phyloP scores from a whole-genome alignment of 345 rosid species.

The Balakata baccata region DNA sequence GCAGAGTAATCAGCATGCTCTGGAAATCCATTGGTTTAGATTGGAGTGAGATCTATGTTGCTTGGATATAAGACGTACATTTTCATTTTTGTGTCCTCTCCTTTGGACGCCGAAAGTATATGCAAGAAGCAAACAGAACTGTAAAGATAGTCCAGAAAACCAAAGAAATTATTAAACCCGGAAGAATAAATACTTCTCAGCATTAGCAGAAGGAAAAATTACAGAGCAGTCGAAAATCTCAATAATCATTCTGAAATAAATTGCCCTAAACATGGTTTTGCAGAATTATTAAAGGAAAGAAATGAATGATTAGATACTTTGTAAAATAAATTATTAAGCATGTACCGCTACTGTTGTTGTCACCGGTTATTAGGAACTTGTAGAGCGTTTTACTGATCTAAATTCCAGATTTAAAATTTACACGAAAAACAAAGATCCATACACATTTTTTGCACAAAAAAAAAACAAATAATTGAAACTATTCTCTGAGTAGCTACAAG shows the following conservation, averaged over 20 bases:
- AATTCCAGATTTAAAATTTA: neutral
- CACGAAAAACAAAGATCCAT: too few relatives aligned
- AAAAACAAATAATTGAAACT: too few relatives aligned
- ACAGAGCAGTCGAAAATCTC: constrained; percentile 46
- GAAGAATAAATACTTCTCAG: constrained; percentile 41
- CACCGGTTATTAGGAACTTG: neutral
- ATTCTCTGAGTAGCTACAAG: too few relatives aligned
- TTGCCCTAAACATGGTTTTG: constrained; percentile 20
- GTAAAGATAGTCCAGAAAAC: constrained; percentile 5
- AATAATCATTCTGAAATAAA: constrained; percentile 30
- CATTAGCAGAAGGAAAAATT: constrained; percentile 42
- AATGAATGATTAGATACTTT: neutral
- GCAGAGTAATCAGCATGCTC: constrained; percentile 52
- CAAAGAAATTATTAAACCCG: constrained; percentile 1
- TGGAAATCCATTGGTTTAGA: constrained; percentile 58
- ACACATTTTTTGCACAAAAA: too few relatives aligned
- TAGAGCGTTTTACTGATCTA: neutral
- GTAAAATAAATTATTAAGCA: neutral
- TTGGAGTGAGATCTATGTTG: constrained; percentile 70
- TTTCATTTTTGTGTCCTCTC: constrained; percentile 53
- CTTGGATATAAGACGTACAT: constrained; percentile 76
- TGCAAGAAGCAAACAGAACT: constrained; percentile 31
- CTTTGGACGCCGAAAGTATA: constrained; percentile 57
- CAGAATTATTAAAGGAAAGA: constrained; percentile 29
- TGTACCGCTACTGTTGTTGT: neutral